Percentiles rank a stretch among this genome's conserved stretches.
phyloP scores from a whole-genome alignment of 1,284 basidiomycete genomes.

The Stygiomarasmius scandens region DNA sequence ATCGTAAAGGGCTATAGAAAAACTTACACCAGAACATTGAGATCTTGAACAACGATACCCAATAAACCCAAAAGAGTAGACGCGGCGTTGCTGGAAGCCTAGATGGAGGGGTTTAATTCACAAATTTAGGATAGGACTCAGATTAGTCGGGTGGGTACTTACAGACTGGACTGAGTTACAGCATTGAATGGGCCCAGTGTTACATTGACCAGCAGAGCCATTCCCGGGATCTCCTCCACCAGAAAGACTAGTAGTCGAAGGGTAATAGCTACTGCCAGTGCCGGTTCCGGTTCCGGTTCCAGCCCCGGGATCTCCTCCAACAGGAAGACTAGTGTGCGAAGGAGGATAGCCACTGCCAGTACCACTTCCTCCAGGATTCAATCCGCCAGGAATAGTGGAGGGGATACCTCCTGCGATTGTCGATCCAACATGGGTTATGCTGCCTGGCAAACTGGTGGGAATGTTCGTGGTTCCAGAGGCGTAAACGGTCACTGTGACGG shows the following conservation, averaged over 20 bases:
- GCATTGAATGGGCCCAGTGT: neutral
- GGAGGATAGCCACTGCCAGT: too few species aligned
- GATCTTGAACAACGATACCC: constrained; percentile 12
- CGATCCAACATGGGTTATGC: too few species aligned
- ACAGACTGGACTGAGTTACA: neutral
- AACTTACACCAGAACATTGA: constrained; percentile 10
- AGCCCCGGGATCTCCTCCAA: too few species aligned
- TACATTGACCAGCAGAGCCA: neutral
- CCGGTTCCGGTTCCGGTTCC: neutral
- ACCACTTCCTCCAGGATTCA: too few species aligned
- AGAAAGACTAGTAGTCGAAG: neutral
- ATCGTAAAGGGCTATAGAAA: neutral
- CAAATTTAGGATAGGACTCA: neutral
- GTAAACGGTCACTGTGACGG: neutral
- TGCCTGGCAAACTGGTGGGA: too few species aligned
- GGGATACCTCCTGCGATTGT: too few species aligned
- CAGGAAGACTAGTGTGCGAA: too few species aligned
- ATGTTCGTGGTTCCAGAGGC: too few species aligned
- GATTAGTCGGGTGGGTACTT: neutral
- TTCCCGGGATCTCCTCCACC: neutral
- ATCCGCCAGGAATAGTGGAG: too few species aligned
- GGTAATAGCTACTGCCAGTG: neutral
- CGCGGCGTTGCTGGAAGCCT: constrained; percentile 3
- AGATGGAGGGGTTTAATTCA: neutral
- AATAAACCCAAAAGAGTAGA: constrained; percentile 16